These are phyloP conservation scores for Boletus pseudopeckii DNA, from an alignment of 768 basidiomycete genomes.

Conservation along the genomic window DNA sequence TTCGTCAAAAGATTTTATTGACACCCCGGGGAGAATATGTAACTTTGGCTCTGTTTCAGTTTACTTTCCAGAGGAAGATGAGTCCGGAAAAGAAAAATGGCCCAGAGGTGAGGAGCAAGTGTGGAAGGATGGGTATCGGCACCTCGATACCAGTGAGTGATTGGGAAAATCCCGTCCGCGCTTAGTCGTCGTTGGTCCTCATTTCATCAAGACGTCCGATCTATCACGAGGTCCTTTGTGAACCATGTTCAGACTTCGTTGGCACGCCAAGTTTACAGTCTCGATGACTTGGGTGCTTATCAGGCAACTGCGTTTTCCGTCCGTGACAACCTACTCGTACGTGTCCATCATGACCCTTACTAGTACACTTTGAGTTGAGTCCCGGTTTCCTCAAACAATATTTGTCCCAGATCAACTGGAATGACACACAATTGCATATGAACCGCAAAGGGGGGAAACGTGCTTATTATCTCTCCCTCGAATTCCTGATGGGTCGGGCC, in stretches of 20 bases:
- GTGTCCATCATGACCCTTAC: conserved; percentile 21
- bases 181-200: conserved; percentile 3
- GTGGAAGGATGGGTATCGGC: conserved; percentile 65
- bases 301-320: conserved; percentile 87
- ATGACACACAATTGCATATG: conserved; percentile 71
- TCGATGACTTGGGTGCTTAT: conserved; percentile 84
- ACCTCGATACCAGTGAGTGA: conserved; percentile 51
- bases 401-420: conserved; percentile 71
- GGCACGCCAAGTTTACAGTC: conserved; percentile 86
- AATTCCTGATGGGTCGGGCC: conserved; percentile 85
- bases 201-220: conserved; percentile 45
- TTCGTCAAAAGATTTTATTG: conserved; percentile 22
- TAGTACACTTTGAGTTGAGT: too few species aligned
- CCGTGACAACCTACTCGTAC: conserved; percentile 81
- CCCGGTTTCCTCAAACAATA: neutral
- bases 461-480: conserved; percentile 94
- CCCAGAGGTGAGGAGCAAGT: conserved; percentile 72
- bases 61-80: conserved; percentile 76
- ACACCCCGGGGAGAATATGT: neutral
- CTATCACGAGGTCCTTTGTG: conserved; percentile 72
- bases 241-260: conserved; percentile 86
- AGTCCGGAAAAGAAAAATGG: conserved; percentile 79
- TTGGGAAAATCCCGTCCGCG: neutral
- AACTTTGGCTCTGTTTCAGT: conserved; percentile 42
- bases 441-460: conserved; percentile 84